Evolutionary conservation across 2,329 filamentous ascomycete genomes (phyloP), one percentile per base, ranked within the genome.

Genomic region (Plectosphaerella sp.): DNA sequence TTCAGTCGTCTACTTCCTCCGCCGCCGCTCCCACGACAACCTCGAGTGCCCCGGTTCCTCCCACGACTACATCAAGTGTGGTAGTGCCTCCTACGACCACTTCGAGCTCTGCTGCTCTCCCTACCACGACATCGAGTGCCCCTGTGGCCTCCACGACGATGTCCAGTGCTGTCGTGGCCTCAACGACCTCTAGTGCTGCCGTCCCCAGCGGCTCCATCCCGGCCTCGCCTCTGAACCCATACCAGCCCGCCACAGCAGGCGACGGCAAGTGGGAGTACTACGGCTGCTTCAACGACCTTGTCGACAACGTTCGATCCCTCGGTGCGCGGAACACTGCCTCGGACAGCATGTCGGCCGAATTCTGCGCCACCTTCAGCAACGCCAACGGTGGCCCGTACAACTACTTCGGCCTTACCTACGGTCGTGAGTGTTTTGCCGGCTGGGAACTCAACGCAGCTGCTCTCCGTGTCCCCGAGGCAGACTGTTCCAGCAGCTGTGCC

Each of bases 1-100:
- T 58, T 5, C 64, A 58, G 42, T 16, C 45, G 10, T 9, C 68
- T 65, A 45, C 67, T 64, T 18, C 58, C 54, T 5, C 56, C 54
- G 25, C 51, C 16, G 11, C 25, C 14, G 43, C 43, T 10, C 10
- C 45, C 3, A 47, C 49, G 14, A 45, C 49, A 10, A 50, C 41
- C 8, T n/a, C 39, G 2, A 20, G 15, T 9, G 18, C 37, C 6
- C 15, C 41, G 3, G 37, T 39, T 4, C 5, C 45, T 28, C n/a
- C 22, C 22, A 47, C 45, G 16, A 47, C 20, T 10, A 33, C 7
- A 5, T 24, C 45, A 7, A 15, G 20, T n/a, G 47, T 22, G 3
- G 22, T 48, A 10, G 28, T 12, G 28, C 41, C 41, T 20, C 14
- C 39, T 20, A 20, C 48, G 5, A 45, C 39, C 4, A 28, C 37